A percentile compares a stretch with the other conserved stretches of the same genome.
These are phyloP conservation scores for Annona cherimola DNA, from an alignment of 164 flowering plant genomes.

Conservation along the genomic window DNA sequence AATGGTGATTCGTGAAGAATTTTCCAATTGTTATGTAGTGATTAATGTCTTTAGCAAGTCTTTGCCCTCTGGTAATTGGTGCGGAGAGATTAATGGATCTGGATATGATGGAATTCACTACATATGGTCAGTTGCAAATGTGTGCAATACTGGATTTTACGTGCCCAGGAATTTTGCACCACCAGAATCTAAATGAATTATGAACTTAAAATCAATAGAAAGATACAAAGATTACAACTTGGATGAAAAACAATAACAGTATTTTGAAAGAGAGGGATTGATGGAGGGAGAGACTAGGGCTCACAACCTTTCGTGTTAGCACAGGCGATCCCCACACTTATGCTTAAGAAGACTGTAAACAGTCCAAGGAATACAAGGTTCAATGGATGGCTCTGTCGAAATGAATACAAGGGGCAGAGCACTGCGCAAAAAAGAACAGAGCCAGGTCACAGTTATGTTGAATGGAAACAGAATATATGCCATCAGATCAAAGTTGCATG, in stretches of 20 bases:
- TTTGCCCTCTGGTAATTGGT: neutral
- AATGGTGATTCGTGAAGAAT: neutral
- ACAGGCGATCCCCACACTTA: conserved; percentile 79
- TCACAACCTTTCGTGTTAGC: conserved; percentile 90
- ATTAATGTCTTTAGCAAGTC: too few relatives aligned
- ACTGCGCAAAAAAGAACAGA: conserved; percentile 40
- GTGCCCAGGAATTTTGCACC: neutral
- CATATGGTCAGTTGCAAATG: neutral
- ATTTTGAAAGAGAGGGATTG: neutral
- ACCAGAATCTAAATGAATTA: neutral
- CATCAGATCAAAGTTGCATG: neutral
- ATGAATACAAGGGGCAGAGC: conserved; percentile 73
- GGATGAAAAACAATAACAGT: neutral
- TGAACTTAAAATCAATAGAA: neutral
- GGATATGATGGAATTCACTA: neutral
- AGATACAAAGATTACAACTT: neutral
- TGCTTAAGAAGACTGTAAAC: conserved; percentile 69
- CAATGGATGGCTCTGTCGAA: conserved; percentile 91
- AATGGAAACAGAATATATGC: neutral
- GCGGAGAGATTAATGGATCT: neutral
- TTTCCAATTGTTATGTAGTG: neutral
- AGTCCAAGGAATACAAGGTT: conserved; percentile 87
- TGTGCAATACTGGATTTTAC: neutral
- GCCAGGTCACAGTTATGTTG: conserved; percentile 5
- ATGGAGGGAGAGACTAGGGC: neutral